Evolutionary conservation across 805 yeast genomes (phyloP), one percentile per base, ranked within the genome.

Genomic region (Helenozyma baotianmanensis): DNA sequence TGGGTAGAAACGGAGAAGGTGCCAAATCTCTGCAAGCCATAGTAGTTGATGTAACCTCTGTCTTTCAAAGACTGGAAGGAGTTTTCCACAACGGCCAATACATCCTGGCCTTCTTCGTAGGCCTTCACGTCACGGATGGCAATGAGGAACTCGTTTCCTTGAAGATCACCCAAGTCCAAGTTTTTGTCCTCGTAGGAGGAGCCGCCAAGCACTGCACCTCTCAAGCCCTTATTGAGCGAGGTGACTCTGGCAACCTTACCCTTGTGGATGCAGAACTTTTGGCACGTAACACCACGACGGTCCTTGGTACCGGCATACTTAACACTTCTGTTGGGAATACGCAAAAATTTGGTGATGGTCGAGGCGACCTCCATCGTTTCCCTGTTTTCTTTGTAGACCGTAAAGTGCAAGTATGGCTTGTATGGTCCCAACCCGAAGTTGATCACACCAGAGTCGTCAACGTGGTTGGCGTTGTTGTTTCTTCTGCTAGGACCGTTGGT

Each of bases 21-120:
- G 18, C 99, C 99, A 56, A 92, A 92, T 52, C 99, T 70, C 65
- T 92, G 99, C 89, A 92, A 82, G n/a, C 99, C 99, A 56, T 74
- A 92, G 54, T 92, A 92, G 58, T 92, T 92, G 43, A 92, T 82
- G 51, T 86, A 92, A 0, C 99, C 99, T 18, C 72, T 66, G 1
- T 65, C 66, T 31, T 66, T 64, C 32, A 90, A 63, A 0, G 86
- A 72, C 4, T 64, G 53, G 43, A 89, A 68, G 16, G 87, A 72
- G 8, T 63, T 54, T 10, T 57, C 54, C 12, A 87, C 64, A 3
- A 69, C 62, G 10, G 66, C 62, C 25, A 74, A 74, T 14, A 77
- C 53, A 3, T 63, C 42, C 13, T 46, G 54, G 13, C 22, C 24
- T 4, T 51, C 48, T 2, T 47, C 40, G 11, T 54, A 42, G 0